Evolutionary conservation across 805 yeast species (phyloP), one percentile per base, ranked within the genome.

Genomic region (Myxozyma melibiosi): DNA sequence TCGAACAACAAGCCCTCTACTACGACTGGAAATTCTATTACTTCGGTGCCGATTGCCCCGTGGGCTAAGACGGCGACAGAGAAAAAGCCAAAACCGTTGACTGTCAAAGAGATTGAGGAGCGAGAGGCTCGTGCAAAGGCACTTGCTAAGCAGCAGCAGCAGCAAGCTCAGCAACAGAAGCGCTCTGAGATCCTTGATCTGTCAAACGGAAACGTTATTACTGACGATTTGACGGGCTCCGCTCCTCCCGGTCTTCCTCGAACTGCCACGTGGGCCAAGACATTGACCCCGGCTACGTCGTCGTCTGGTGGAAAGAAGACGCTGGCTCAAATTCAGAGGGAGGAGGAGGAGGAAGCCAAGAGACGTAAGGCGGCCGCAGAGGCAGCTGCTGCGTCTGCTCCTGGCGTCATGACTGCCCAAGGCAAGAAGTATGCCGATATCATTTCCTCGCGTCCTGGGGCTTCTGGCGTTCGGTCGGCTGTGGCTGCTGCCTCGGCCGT

Each of bases 271-370:
- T 64, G 70, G 67, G 66, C 65, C 22, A 51, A 43, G 47, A 30
- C 20, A 62, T 53, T 65, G 28, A 45, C 57, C 40, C 33, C 63
- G 18, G 53, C 70, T 3, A 61, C 51, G 2, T 38, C 59, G 5
- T 18, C 65, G 4, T 24, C 65, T 4, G 58, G 59, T 2, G 68
- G 70, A 7, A 67, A 66, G 45, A 70, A 70, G 55, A 65, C 75
- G 1, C 58, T 74, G 25, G 69, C 71, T 11, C 73, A 74, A 50
- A 73, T 74, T 51, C 76, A 73, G 62, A 66, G 60, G 51, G 78
- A 75, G 59, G 76, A 73, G 52, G 71, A 66, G 43, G 68, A 64
- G 28, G 70, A 65, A 3, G 63, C 67, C 11, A 55, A 55, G 46
- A 58, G 57, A 47, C 39, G 48, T 14, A 45, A 41, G 30, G 57